A percentile compares a stretch with the other conserved stretches of the same genome.
Conservation (phyloP, 2,329 filamentous ascomycete genomes). For the Alternaria ethzedia region DNA sequence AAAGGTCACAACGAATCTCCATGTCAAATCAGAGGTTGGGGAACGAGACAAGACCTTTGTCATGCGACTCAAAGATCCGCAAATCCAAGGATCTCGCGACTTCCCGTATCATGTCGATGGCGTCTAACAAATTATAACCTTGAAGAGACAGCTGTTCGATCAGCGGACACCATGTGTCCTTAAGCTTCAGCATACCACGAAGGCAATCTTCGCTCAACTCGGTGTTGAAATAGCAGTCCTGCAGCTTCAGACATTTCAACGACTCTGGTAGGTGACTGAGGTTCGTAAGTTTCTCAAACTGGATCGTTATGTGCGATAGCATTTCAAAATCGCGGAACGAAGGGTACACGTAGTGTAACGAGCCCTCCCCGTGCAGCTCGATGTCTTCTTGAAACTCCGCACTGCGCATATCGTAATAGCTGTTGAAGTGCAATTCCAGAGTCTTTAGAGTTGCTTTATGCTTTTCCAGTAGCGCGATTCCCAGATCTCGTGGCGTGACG, state of each 20-base stretch:
- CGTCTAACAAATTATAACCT: not conserved
- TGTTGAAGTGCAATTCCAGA: not conserved
- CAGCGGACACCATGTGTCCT: slow-evolving; percentile 1
- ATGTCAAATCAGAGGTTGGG: not conserved
- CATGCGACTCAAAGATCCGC: not conserved
- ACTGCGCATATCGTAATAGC: not conserved
- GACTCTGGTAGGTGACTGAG: not conserved
- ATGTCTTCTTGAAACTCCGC: not conserved
- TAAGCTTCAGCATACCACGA: not conserved
- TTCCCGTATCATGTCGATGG: not conserved
- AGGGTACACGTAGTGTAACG: not conserved
- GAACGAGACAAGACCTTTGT: not conserved
- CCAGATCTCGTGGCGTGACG: slow-evolving; percentile 2
- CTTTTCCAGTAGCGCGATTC: slow-evolving; percentile 4
- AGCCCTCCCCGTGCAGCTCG: not conserved
- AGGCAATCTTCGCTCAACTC: not conserved
- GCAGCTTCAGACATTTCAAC: not conserved
- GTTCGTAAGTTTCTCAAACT: slow-evolving; percentile 1
- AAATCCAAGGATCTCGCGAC: not conserved
- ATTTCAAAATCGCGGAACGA: not conserved
- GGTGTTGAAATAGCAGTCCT: not conserved
- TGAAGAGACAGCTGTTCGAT: not conserved
- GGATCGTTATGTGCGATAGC: not conserved
- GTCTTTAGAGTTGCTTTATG: not conserved
- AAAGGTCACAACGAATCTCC: not conserved